Evolutionary conservation across 148 eudicot genomes (phyloP).

Genomic region (Silene latifolia): DNA sequence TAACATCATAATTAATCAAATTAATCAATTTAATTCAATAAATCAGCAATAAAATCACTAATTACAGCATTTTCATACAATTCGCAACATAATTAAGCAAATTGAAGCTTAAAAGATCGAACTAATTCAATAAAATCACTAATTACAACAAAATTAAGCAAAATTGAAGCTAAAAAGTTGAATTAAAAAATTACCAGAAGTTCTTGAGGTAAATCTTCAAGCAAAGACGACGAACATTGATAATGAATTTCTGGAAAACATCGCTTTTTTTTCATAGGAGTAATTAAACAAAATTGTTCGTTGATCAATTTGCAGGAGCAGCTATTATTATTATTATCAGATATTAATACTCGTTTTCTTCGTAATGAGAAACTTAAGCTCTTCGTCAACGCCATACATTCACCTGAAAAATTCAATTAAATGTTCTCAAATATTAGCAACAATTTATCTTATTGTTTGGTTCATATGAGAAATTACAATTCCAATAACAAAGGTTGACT

Average conservation of each 20-base stretch:
- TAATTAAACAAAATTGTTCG: constrained; percentile 24
- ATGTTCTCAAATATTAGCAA: constrained; percentile 6
- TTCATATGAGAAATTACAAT: not conserved
- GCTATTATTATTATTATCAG: constrained; percentile 13
- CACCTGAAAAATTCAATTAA: not conserved
- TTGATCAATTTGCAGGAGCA: not conserved
- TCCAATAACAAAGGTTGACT: not conserved
- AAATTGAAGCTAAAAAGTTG: not conserved
- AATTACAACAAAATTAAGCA: too few relatives aligned
- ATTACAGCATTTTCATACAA: too few relatives aligned
- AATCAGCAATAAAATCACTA: too few relatives aligned
- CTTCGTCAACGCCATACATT: constrained; percentile 41
- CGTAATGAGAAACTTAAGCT: constrained; percentile 49
- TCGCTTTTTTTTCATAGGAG: constrained; percentile 38
- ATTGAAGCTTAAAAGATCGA: not conserved
- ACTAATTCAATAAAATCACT: too few relatives aligned
- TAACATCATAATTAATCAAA: not conserved
- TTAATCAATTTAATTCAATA: too few relatives aligned
- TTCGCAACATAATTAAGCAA: not conserved
- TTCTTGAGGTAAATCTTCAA: constrained; percentile 73
- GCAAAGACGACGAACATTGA: constrained; percentile 15
- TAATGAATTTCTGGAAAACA: not conserved
- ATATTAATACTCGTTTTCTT: constrained; percentile 51
- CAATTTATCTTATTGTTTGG: not conserved
- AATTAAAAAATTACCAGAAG: constrained; percentile 44